These are phyloP conservation scores for Phytophthora nicotianae DNA, from an alignment of 352 stramenopile genomes.

Conservation along the genomic window DNA sequence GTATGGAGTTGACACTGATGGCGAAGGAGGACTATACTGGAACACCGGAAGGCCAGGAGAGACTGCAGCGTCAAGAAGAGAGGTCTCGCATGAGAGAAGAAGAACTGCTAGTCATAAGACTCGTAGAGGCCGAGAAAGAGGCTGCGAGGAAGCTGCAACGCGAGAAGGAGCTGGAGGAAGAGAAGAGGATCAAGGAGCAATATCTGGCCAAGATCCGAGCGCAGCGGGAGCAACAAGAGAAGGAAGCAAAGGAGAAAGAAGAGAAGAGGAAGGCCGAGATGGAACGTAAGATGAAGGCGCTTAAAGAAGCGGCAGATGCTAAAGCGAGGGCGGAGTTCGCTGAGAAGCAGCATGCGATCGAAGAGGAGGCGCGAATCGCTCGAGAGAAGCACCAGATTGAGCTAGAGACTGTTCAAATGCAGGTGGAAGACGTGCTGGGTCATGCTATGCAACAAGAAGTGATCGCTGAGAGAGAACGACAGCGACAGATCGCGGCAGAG, in stretches of 20 bases:
- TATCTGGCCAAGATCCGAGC: constrained; percentile 57
- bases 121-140: constrained; percentile 49
- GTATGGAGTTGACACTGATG: constrained; percentile 57
- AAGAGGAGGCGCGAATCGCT: constrained; percentile 40
- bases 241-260: constrained; percentile 52
- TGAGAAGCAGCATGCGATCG: constrained; percentile 42
- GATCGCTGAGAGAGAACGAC: constrained; percentile 45
- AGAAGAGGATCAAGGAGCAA: constrained; percentile 50
- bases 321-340: constrained; percentile 58
- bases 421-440: constrained; percentile 55
- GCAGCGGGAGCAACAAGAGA: constrained; percentile 50
- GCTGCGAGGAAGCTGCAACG: constrained; percentile 32
- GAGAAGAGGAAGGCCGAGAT: constrained; percentile 39
- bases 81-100: constrained; percentile 62
- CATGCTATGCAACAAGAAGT: constrained; percentile 41
- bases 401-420: constrained; percentile 48
- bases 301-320: constrained; percentile 68
- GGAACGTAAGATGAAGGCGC: constrained; percentile 60
- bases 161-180: constrained; percentile 49
- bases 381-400: constrained; percentile 40
- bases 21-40: constrained; percentile 63
- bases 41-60: constrained; percentile 53
- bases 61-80: constrained; percentile 58
- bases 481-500: constrained; percentile 58
- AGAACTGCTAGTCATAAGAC: constrained; percentile 49